Percentiles rank a stretch among this genome's conserved stretches.
These are phyloP conservation scores for Tulasnella sp. DNA, from an alignment of 768 basidiomycete species.

Conservation along the genomic window DNA sequence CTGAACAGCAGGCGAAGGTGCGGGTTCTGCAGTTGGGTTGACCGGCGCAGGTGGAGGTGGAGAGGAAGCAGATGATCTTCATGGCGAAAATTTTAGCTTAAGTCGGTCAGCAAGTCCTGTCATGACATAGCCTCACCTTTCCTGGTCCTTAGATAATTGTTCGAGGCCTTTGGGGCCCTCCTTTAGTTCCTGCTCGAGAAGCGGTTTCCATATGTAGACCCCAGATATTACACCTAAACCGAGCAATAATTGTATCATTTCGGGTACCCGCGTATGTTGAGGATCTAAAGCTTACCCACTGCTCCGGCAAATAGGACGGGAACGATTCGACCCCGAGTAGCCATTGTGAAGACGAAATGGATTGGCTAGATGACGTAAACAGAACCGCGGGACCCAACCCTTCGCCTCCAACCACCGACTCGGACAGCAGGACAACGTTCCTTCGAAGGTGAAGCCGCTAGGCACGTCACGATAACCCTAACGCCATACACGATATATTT, in stretches of 20 bases:
- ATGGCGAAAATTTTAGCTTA: neutral
- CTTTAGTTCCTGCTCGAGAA: neutral
- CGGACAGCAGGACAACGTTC: neutral
- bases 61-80: neutral
- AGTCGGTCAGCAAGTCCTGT: neutral
- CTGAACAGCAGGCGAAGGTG: neutral
- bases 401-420: too few species aligned
- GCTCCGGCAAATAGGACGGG: slow-evolving; percentile 9
- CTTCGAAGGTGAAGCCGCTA: neutral
- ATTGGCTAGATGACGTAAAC: neutral
- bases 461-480: neutral
- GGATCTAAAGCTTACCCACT: neutral
- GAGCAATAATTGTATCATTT: neutral
- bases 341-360: slow-evolving; percentile 20
- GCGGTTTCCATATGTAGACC: slow-evolving; percentile 22
- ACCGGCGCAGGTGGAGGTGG: neutral
- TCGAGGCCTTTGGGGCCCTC: neutral
- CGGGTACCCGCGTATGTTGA: neutral
- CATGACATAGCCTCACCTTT: neutral
- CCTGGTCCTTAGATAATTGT: neutral
- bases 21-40: neutral
- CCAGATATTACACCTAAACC: slow-evolving; percentile 16
- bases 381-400: neutral
- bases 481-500: neutral
- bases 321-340: slow-evolving; percentile 8